A percentile compares a stretch with the other conserved stretches of the same genome.
These are phyloP conservation scores for Coprinellus micaceus DNA, from an alignment of 768 basidiomycete species.

Conservation along the genomic window DNA sequence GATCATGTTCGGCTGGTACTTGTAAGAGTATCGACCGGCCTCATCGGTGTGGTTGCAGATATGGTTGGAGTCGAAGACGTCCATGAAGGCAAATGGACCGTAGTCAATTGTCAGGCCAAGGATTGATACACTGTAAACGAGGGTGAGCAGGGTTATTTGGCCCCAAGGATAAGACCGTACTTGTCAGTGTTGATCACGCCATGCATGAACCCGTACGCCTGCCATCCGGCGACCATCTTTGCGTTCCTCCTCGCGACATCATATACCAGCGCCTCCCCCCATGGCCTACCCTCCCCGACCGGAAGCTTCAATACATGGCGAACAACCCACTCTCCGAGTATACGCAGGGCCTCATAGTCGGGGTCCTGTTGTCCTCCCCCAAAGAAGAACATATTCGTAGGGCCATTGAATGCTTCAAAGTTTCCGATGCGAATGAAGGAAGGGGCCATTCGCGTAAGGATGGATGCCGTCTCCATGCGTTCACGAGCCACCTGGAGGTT, in stretches of 20 bases:
- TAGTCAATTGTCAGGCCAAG: constrained; percentile 78
- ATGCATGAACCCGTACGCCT: constrained; percentile 92
- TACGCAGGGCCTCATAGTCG: constrained; percentile 69
- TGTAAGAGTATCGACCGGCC: constrained; percentile 74
- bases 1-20: constrained; percentile 76
- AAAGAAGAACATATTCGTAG: constrained; percentile 59
- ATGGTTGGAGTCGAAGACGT: constrained; percentile 78
- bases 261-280: constrained; percentile 69
- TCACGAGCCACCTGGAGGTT: constrained; percentile 75
- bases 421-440: constrained; percentile 90
- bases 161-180: constrained; percentile 32
- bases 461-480: constrained; percentile 60
- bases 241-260: constrained; percentile 86
- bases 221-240: constrained; percentile 93
- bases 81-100: constrained; percentile 94
- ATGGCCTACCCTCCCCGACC: constrained; percentile 49
- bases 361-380: constrained; percentile 75
- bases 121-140: constrained; percentile 55
- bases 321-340: constrained; percentile 73
- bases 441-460: constrained; percentile 80
- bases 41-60: constrained; percentile 91
- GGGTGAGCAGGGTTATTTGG: constrained; percentile 4
- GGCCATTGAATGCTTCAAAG: constrained; percentile 83
- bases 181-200: constrained; percentile 98
- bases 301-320: constrained; percentile 53